phyloP scores from a whole-genome alignment of 2,329 filamentous ascomycete species.

The Tetracladium maxilliforme region DNA sequence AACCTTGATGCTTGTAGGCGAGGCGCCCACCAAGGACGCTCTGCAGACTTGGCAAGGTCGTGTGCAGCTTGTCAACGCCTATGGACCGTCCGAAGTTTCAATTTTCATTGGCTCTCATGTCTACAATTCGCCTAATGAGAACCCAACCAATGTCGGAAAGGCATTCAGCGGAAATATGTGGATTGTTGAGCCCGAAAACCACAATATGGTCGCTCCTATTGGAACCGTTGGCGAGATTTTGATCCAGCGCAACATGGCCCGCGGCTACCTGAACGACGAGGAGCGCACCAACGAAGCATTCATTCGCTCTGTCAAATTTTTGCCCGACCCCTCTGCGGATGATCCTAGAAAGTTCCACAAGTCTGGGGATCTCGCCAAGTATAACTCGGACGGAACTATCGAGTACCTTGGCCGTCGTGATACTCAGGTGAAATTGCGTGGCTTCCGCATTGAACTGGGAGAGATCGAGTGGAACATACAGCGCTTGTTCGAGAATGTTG shows the following conservation, averaged over 20 bases:
- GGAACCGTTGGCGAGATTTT: conserved; percentile 5
- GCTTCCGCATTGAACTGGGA: conserved; percentile 47
- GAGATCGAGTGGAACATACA: conserved; percentile 28
- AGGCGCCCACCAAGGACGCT: conserved; percentile 19
- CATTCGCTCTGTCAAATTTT: conserved; percentile 20
- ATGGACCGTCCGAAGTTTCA: conserved; percentile 18
- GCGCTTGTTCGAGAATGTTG: conserved; percentile 24
- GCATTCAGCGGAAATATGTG: conserved; percentile 25
- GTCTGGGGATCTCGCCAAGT: conserved; percentile 43
- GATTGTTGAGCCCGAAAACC: not conserved
- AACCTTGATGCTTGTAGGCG: conserved; percentile 11
- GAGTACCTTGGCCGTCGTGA: conserved; percentile 49
- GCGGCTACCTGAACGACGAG: conserved; percentile 43
- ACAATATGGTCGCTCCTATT: conserved; percentile 1
- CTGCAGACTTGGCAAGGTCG: conserved; percentile 18
- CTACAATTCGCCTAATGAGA: too few relatives aligned
- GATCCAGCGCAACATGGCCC: conserved; percentile 31
- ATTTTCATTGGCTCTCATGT: conserved; percentile 2
- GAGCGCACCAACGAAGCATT: conserved; percentile 43
- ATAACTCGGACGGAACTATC: conserved; percentile 33
- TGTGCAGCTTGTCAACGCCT: conserved; percentile 23
- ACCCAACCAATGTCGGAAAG: too few relatives aligned
- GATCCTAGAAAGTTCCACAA: conserved; percentile 34
- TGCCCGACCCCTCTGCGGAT: conserved; percentile 10
- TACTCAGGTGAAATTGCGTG: conserved; percentile 52